These are phyloP conservation scores for Chenopodium suecicum DNA, from an alignment of 148 eudicot species.

Conservation along the genomic window DNA sequence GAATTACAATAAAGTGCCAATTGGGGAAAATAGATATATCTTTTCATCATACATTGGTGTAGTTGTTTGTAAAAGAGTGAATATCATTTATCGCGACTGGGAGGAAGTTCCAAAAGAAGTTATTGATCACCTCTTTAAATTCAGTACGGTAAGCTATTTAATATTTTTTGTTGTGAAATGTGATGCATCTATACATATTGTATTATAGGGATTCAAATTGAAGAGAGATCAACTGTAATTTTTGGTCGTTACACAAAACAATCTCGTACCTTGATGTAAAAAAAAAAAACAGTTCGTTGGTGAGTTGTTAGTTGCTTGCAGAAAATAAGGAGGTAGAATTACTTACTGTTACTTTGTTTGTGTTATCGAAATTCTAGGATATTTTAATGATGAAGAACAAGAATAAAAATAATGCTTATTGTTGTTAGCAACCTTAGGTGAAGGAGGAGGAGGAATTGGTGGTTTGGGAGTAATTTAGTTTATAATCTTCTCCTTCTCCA, in stretches of 20 bases:
- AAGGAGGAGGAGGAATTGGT: constrained; percentile 6
- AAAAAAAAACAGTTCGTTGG: constrained; percentile 24
- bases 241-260: constrained; percentile 38
- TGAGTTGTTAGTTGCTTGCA: constrained; percentile 27
- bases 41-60: too few relatives aligned
- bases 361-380: constrained; percentile 10
- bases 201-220: constrained; percentile 7
- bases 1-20: too few relatives aligned
- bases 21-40: too few relatives aligned
- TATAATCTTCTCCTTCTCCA: constrained; percentile 5
- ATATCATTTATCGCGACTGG: too few relatives aligned
- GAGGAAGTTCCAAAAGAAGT: too few relatives aligned
- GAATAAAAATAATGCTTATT: constrained; percentile 5
- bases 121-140: too few relatives aligned
- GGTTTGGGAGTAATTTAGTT: neutral
- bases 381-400: constrained; percentile 10
- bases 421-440: neutral
- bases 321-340: constrained; percentile 1
- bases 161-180: neutral
- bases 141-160: too few relatives aligned
- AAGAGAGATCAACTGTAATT: constrained; percentile 10
- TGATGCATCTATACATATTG: neutral
- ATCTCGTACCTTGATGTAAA: constrained; percentile 25
- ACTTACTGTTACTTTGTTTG: neutral
- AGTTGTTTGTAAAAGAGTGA: too few relatives aligned